Base-by-base conservation (phyloP, 441 rosid species). In the Bocquillonia castaneifolia region DNA sequence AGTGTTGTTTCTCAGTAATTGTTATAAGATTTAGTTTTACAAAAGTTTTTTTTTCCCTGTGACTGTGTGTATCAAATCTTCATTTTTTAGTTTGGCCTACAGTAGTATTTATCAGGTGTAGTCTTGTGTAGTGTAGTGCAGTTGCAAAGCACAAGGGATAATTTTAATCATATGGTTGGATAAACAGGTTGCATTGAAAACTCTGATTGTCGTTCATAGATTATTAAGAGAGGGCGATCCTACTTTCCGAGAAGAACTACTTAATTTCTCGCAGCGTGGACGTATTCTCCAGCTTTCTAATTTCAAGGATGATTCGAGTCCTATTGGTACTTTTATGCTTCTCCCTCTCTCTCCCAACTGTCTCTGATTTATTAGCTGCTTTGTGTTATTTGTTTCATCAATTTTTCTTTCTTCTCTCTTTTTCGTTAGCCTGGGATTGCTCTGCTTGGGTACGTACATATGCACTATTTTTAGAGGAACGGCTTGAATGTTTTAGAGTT, bases 391-490 rank as follows among this genome's bases (percentile, higher is more conserved):
- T 66, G 9, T 10, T 31, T 39, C 48, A 25, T 69, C 10, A 65
- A 34, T 65, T 56, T 0, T 13, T 45, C 7, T 0, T n/a, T 6
- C 18, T 56, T 61, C 15, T 32, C 10, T 42, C 45, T 55, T 47
- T 10, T 62, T 55, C 44, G 45, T 51, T 78, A 94, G 98, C 99
- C 25, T 94, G 99, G 99, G 99, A 94, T 84, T 94, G 92, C 79
- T 94, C 99, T 54, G 97, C 94, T 48, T 94, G 99, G 99, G 98
- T 88, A 36, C 98, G 98, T 66, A 90, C 99, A 45, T 94, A 92
- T 85, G 97, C 96, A 28, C 80, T 86, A 66, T 94, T 87, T 82
- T 80, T 94, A 77, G 98, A 94, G 84, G 99, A 94, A 67, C 86
- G 98, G 44, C 97, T 94, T 40, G 97, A 94, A 81, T 94, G 98